Evolutionary conservation across 352 stramenopile genomes (phyloP), one percentile per base, ranked within the genome.

Genomic region (Phytophthora aleatoria): DNA sequence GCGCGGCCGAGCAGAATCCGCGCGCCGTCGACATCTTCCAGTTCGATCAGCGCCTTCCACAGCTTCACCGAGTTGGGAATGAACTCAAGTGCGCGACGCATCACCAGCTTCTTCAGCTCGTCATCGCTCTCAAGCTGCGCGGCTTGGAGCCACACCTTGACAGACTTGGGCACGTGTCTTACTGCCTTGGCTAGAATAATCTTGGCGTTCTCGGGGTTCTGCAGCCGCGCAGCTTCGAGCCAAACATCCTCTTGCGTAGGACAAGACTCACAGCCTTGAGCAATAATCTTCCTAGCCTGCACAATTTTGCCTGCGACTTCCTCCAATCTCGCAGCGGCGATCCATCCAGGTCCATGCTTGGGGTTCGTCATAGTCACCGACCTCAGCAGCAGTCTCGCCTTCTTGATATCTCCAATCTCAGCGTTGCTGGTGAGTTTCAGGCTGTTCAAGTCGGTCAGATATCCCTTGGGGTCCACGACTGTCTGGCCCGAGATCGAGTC

Each of bases 351-450:
- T 6, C 89, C 96, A 76, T 99, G 97, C 67, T 98, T 99, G 2
- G 97, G 98, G 84, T 99, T 99, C 2, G 96, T 99, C 77, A 97
- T 92, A 3, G 97, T 98, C 11, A 99, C 94, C 1, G 88, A 98
- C 53, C 96, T 96, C 10, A 99, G 84, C 12, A 99, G 72, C 42
- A 99, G 71, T 9, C 97, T 85, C 20, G 97, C 97, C 69, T 99
- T 99, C 67, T 99, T 98, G 43, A 99, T 98, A 76, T 99, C 97
- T 24, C 95, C 96, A 39, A 99, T 96, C 74, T 99, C 94, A 0
- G 95, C 90, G 57, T 98, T 92, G 26, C 85, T 94, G 33, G 85
- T 92, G 42, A 99, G 89, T 64, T 98, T 98, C 41, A 97, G 60
- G 55, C 79, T 98, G 64, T 98, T 98, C 36, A 99, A 79, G 64